phyloP scores from a whole-genome alignment of 192 early-diverging fungal genomes.

The Coemansia sp. region DNA sequence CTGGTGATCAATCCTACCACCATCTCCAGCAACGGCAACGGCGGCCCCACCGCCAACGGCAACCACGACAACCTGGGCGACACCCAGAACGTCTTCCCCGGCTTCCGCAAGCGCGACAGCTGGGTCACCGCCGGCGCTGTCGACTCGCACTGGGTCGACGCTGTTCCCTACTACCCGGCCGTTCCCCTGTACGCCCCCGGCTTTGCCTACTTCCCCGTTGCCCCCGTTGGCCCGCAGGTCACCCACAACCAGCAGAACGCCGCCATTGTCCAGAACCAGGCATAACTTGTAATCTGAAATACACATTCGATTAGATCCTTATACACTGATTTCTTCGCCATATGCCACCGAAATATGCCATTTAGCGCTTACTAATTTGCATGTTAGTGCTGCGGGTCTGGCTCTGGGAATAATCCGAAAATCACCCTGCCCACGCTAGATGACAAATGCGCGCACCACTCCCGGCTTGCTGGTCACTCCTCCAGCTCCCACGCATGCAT shows the following conservation, averaged over 20 bases:
- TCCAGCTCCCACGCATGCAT: too few relatives aligned
- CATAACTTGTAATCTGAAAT: neutral
- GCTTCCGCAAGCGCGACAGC: constrained; percentile 11
- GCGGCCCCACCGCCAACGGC: constrained; percentile 23
- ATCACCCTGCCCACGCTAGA: too few relatives aligned
- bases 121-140: neutral
- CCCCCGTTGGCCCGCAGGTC: neutral
- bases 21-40: constrained; percentile 21
- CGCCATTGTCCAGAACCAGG: constrained; percentile 41
- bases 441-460: too few relatives aligned
- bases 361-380: too few relatives aligned
- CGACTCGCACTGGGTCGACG: neutral
- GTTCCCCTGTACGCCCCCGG: neutral
- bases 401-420: too few relatives aligned
- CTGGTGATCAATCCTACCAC: constrained; percentile 25
- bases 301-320: neutral
- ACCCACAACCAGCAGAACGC: constrained; percentile 33
- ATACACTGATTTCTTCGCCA: too few relatives aligned
- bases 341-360: too few relatives aligned
- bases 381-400: too few relatives aligned
- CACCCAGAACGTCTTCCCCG: constrained; percentile 13
- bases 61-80: constrained; percentile 20
- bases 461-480: too few relatives aligned
- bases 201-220: neutral
- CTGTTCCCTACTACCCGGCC: neutral